A percentile compares a stretch with the other conserved stretches of the same genome.
These are phyloP conservation scores for Yamadazyma siamensis DNA, from an alignment of 1,139 yeast genomes.

Conservation along the genomic window DNA sequence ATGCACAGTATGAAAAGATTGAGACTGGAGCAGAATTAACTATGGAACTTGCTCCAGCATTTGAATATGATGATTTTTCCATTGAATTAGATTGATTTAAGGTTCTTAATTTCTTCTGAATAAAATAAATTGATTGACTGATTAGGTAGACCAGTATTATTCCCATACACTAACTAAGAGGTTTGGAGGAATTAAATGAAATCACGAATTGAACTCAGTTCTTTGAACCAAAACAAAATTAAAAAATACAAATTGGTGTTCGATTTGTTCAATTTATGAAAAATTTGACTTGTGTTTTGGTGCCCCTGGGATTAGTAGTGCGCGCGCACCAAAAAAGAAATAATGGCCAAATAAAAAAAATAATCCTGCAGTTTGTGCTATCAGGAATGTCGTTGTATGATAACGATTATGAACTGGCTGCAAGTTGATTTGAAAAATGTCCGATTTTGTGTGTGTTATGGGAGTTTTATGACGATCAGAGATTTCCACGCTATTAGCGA, in stretches of 20 bases:
- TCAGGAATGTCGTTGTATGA: too few relatives aligned
- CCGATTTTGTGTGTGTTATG: too few relatives aligned
- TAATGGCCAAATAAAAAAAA: too few relatives aligned
- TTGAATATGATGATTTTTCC: slow-evolving; percentile 33
- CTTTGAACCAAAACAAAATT: too few relatives aligned
- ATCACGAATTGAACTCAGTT: neutral
- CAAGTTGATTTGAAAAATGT: too few relatives aligned
- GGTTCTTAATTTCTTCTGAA: slow-evolving; percentile 20
- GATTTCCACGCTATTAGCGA: too few relatives aligned
- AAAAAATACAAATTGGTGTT: too few relatives aligned
- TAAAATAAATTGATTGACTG: slow-evolving; percentile 33
- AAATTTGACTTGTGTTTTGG: slow-evolving; percentile 5
- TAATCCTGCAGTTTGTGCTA: too few relatives aligned
- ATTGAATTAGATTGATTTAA: slow-evolving; percentile 9
- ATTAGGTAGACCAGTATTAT: slow-evolving; percentile 38
- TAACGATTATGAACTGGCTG: too few relatives aligned
- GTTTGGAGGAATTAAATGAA: neutral
- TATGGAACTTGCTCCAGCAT: slow-evolving; percentile 31
- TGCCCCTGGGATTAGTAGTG: slow-evolving; percentile 5
- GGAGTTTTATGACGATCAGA: too few relatives aligned
- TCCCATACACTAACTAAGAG: slow-evolving; percentile 33
- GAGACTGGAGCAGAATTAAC: slow-evolving; percentile 87
- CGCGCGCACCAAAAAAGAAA: slow-evolving; percentile 1
- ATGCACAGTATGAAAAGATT: slow-evolving; percentile 79
- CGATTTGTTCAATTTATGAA: slow-evolving; percentile 1